These are phyloP conservation scores for Acer saccharum DNA, from an alignment of 345 rosid species.

Conservation along the genomic window DNA sequence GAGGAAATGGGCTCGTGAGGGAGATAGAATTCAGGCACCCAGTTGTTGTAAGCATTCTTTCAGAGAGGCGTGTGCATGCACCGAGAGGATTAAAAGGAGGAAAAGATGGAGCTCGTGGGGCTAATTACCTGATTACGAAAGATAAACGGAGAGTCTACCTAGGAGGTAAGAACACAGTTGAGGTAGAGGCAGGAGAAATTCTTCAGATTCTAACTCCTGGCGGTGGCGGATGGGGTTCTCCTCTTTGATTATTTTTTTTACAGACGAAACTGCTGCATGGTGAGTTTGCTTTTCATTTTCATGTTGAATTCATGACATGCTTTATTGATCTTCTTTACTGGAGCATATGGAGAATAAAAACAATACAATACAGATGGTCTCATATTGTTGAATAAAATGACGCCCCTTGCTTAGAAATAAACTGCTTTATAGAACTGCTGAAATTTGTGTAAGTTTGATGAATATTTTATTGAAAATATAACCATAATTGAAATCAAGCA, in stretches of 20 bases:
- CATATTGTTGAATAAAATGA: neutral
- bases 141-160: slow-evolving; percentile 65
- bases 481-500: no score
- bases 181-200: slow-evolving; percentile 76
- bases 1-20: slow-evolving; percentile 87
- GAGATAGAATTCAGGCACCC: slow-evolving; percentile 87
- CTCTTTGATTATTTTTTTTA: slow-evolving; percentile 13
- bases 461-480: no score
- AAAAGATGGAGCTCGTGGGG: slow-evolving; percentile 83
- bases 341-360: neutral
- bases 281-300: neutral
- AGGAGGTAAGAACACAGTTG: slow-evolving; percentile 88
- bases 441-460: no score
- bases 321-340: neutral
- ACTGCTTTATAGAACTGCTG: no score
- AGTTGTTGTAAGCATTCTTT: slow-evolving; percentile 81
- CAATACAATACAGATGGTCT: neutral
- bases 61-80: slow-evolving; percentile 95
- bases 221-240: slow-evolving; percentile 85
- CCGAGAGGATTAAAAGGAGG: slow-evolving; percentile 90
- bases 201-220: slow-evolving; percentile 90
- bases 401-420: neutral
- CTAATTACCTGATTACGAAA: slow-evolving; percentile 63
- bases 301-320: neutral
- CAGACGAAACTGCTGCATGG: neutral